Conservation (phyloP, 1,139 yeast genomes). For the Pichia sp. region DNA sequence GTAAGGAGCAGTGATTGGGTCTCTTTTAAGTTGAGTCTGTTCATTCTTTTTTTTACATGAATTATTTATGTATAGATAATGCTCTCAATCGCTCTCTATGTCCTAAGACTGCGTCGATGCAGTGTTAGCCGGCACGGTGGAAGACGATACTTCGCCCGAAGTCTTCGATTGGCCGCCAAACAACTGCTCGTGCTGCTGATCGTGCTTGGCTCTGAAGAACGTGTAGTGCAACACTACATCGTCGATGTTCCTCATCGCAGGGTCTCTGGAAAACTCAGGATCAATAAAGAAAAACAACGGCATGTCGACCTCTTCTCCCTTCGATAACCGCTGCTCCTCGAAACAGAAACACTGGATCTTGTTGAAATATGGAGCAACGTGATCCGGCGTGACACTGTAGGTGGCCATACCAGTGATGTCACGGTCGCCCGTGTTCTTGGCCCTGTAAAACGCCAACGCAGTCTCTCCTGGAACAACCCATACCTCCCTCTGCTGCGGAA, state of each 20-base stretch:
- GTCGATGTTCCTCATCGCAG: slow-evolving; percentile 84
- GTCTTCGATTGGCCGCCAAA: slow-evolving; percentile 15
- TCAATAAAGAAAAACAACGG: slow-evolving; percentile 97
- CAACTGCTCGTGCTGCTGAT: slow-evolving; percentile 25
- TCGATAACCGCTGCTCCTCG: slow-evolving; percentile 88
- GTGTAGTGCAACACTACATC: slow-evolving; percentile 90
- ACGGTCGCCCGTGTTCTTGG: slow-evolving; percentile 76
- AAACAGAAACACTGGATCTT: slow-evolving; percentile 97
- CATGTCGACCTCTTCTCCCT: slow-evolving; percentile 99
- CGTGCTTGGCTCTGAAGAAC: slow-evolving; percentile 63
- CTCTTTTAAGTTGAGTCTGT: neutral
- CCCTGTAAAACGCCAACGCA: slow-evolving; percentile 92
- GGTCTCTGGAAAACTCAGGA: slow-evolving; percentile 95
- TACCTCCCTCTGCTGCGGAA: slow-evolving; percentile 93
- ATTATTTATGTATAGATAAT: neutral
- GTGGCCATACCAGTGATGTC: slow-evolving; percentile 99
- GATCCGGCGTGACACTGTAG: slow-evolving; percentile 92
- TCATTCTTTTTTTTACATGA: neutral
- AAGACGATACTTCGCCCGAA: neutral
- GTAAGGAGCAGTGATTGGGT: slow-evolving; percentile 4
- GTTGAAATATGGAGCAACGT: slow-evolving; percentile 92
- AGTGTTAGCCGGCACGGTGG: neutral
- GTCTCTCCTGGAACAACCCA: slow-evolving; percentile 96
- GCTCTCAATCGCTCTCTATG: neutral
- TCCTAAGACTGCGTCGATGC: neutral